These are phyloP conservation scores for Phylloporus sp. DNA, from an alignment of 768 basidiomycete genomes.

Conservation along the genomic window DNA sequence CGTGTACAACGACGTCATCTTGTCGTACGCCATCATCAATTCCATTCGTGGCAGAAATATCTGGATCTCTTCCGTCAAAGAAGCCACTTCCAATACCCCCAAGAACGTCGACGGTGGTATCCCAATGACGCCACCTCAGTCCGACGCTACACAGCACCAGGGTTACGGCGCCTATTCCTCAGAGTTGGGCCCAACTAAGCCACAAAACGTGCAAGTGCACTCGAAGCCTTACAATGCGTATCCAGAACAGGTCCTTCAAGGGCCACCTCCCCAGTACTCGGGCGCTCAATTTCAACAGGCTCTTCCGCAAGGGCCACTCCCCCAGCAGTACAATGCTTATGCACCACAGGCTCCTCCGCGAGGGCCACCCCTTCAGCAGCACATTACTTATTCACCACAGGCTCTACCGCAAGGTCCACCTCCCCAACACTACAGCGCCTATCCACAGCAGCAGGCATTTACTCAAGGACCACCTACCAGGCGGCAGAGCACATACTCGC, in stretches of 20 bases:
- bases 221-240: constrained; percentile 6
- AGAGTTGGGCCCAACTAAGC: too few relatives aligned
- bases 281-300: too few relatives aligned
- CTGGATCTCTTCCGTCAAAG: constrained; percentile 23
- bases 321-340: constrained; percentile 9
- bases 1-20: constrained; percentile 18
- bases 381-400: constrained; percentile 5
- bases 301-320: neutral
- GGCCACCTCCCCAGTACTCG: constrained; percentile 3
- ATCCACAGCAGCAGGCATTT: too few relatives aligned
- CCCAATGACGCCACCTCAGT: constrained; percentile 10
- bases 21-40: constrained; percentile 22
- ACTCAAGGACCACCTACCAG: too few relatives aligned
- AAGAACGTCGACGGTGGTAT: neutral
- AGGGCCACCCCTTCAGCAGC: neutral
- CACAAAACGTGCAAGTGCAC: too few relatives aligned
- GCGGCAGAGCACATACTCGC: too few relatives aligned
- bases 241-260: neutral
- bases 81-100: constrained; percentile 5
- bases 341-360: constrained; percentile 7
- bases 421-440: neutral
- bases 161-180: constrained; percentile 2
- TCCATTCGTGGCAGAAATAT: constrained; percentile 20
- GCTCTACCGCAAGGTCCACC: neutral
- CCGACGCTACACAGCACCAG: constrained; percentile 2